Evolutionary conservation across 1,284 basidiomycete species (phyloP).

Genomic region (Leucoagaricus sp.): DNA sequence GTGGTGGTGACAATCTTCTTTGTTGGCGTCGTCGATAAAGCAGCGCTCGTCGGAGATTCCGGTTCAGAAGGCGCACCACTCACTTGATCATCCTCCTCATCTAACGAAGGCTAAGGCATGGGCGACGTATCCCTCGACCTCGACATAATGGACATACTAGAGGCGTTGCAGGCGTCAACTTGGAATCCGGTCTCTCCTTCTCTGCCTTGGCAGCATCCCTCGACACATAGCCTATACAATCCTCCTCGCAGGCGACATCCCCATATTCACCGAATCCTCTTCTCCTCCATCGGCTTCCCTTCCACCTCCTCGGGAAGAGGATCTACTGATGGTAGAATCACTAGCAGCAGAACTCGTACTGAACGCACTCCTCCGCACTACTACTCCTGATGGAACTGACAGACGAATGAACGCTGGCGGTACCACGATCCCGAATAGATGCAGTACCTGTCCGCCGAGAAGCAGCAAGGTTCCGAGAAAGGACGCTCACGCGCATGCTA

Average conservation of each 20-base stretch:
- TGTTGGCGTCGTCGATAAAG: too few relatives aligned
- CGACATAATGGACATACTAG: too few relatives aligned
- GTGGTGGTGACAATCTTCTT: conserved; percentile 30
- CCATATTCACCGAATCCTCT: conserved; percentile 6
- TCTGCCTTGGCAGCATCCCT: conserved; percentile 10
- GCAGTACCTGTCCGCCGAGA: not conserved
- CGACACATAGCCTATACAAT: conserved; percentile 19
- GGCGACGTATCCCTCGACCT: not conserved
- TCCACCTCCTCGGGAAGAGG: too few relatives aligned
- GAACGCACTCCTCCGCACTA: conserved; percentile 16
- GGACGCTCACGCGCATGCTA: conserved; percentile 52
- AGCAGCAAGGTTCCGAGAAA: conserved; percentile 48
- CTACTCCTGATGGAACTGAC: conserved; percentile 39
- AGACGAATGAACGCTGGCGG: too few relatives aligned
- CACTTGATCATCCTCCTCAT: conserved; percentile 14
- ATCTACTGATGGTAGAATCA: conserved; percentile 22
- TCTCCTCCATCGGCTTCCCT: conserved; percentile 8
- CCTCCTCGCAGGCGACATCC: conserved; percentile 16
- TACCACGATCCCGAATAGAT: conserved; percentile 19
- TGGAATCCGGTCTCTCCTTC: conserved; percentile 58
- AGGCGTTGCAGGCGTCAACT: conserved; percentile 50
- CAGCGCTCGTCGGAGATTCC: conserved; percentile 12
- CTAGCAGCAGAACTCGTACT: conserved; percentile 18
- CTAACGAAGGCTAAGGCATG: conserved; percentile 3
- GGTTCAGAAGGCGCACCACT: conserved; percentile 15